Percentiles rank a stretch among this genome's conserved stretches.
phyloP scores from a whole-genome alignment of 2,329 filamentous ascomycete species.

The Pseudonectria foliicola region DNA sequence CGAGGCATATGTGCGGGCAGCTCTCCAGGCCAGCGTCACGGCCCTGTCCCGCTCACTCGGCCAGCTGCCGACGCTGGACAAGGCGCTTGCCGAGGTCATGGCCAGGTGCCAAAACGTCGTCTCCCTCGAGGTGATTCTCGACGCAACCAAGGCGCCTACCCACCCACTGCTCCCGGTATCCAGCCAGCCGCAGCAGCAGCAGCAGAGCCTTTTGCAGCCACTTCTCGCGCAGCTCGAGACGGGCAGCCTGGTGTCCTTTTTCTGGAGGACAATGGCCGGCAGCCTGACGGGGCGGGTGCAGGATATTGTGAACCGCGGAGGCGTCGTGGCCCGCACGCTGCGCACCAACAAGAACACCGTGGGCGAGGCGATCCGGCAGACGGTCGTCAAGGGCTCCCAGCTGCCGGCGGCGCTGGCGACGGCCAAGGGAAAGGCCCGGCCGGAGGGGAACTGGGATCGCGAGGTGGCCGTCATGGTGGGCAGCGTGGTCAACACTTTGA shows the following conservation, averaged over 20 bases:
- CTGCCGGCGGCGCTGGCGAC: conserved; percentile 49
- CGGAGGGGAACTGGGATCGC: conserved; percentile 65
- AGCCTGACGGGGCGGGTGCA: conserved; percentile 70
- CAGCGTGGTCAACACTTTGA: conserved; percentile 59
- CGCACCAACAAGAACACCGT: conserved; percentile 68
- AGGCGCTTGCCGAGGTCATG: conserved; percentile 73
- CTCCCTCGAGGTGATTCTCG: conserved; percentile 74
- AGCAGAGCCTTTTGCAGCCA: conserved; percentile 57
- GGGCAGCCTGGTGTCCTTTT: conserved; percentile 78
- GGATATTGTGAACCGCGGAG: conserved; percentile 76
- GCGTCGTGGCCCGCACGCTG: conserved; percentile 75
- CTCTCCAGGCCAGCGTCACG: conserved; percentile 71
- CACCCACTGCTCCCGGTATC: conserved; percentile 55
- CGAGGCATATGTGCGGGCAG: conserved; percentile 74
- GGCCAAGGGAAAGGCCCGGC: conserved; percentile 38
- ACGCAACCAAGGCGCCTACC: conserved; percentile 55
- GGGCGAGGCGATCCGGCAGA: conserved; percentile 70
- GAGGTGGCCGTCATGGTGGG: conserved; percentile 94
- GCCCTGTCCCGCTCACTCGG: conserved; percentile 68
- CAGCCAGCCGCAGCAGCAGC: conserved; percentile 28
- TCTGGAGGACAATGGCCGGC: conserved; percentile 84
- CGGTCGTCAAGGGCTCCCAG: conserved; percentile 71
- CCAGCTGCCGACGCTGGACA: conserved; percentile 73
- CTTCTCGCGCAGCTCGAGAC: conserved; percentile 78
- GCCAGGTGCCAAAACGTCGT: conserved; percentile 84